Evolutionary conservation across 768 basidiomycete species (phyloP), one percentile per base, ranked within the genome.

Genomic region (Suillus variegatus): DNA sequence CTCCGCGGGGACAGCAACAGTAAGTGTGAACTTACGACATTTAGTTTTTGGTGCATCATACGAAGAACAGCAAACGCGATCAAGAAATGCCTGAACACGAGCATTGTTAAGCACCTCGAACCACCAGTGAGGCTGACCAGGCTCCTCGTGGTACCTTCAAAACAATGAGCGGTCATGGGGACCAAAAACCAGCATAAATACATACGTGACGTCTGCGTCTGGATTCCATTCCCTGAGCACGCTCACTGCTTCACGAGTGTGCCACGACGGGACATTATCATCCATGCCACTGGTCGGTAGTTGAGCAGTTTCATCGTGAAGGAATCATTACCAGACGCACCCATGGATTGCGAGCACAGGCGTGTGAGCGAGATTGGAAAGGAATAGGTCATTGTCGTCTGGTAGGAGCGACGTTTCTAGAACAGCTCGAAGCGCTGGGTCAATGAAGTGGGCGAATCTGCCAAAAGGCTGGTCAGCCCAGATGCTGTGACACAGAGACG

Each of bases 261-360:
- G 94, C 87, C 93, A 93, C 0, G 88, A 85, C 2, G 95, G 94
- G 4, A 97, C 95, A 66, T 97, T 96, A 46, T 88, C 86, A 72
- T 97, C 95, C 44, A 81, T 80, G 3, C 90, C 91, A 22, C 92
- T 92, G 68, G 43, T 16, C n/a, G 6, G 44, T 41, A 16, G 25
- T 41, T 40, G 25, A 41, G 18, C 18, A 58, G 25, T 40, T 41
- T 41, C 10, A 5, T 18, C 18, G 7, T 22, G 51, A 22, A 46
- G 13, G 44, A 60, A 22, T 36, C 32, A 60, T 60, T 57, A n/a
- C 35, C 56, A 28, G 25, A 68, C 83, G 68, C 70, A 89, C 92
- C 92, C 95, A 70, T 97, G 91, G 46, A 96, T 81, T 1, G 89
- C 93, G 14, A 95, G 79, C 1, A 93, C 78, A 0, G 89, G 88